Conservation (phyloP, 345 rosid genomes). For the Salix caprea region DNA sequence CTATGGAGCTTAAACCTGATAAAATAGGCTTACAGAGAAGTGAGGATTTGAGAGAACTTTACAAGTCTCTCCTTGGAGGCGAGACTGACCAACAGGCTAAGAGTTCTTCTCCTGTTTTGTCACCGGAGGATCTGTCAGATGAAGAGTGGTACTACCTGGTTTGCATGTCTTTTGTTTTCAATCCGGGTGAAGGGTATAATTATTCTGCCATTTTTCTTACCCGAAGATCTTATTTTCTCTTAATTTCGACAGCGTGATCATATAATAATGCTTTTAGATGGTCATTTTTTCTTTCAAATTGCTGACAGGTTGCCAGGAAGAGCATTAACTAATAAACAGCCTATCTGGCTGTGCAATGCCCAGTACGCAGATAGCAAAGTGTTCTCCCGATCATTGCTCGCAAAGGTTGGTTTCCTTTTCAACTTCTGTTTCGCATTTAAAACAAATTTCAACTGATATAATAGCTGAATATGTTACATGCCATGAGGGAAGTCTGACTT, state of each 20-base stretch:
- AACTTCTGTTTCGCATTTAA: neutral
- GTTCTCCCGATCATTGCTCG: constrained; percentile 85
- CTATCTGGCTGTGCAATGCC: constrained; percentile 85
- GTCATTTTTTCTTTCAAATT: constrained; percentile 1
- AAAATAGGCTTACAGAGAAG: constrained; percentile 72
- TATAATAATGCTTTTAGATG: neutral
- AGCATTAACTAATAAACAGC: constrained; percentile 53
- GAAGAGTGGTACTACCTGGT: constrained; percentile 98
- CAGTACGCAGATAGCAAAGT: constrained; percentile 70
- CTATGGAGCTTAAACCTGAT: constrained; percentile 49
- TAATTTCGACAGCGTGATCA: neutral
- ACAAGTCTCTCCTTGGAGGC: constrained; percentile 50
- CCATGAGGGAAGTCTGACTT: constrained; percentile 17
- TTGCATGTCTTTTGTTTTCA: constrained; percentile 92
- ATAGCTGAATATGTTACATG: neutral
- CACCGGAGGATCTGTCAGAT: constrained; percentile 89
- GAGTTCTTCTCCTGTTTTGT: constrained; percentile 55
- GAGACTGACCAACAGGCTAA: constrained; percentile 43
- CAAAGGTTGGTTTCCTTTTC: constrained; percentile 52
- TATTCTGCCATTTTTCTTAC: constrained; percentile 7
- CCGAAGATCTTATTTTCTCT: neutral
- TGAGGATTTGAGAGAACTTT: constrained; percentile 73
- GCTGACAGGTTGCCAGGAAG: constrained; percentile 74
- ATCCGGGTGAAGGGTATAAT: constrained; percentile 76
- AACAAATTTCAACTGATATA: neutral